A percentile compares a stretch with the other conserved stretches of the same genome.
These are phyloP conservation scores for Chenopodium formosanum DNA, from an alignment of 148 eudicot genomes.

Conservation along the genomic window DNA sequence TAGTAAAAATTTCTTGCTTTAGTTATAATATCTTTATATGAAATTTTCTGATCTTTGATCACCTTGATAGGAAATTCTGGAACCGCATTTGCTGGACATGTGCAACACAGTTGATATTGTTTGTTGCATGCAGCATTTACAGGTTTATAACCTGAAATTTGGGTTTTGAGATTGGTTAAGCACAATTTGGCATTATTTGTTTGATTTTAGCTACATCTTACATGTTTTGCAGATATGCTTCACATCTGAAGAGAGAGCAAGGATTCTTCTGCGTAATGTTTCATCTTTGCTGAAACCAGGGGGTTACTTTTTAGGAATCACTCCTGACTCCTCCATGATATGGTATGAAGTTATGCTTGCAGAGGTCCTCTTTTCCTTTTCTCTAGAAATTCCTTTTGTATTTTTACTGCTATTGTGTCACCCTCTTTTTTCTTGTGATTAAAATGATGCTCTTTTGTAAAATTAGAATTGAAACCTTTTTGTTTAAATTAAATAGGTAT, in stretches of 20 bases:
- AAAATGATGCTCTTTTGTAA: too few species aligned
- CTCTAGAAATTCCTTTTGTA: not conserved
- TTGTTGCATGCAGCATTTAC: slow-evolving; percentile 96
- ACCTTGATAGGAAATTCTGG: slow-evolving; percentile 59
- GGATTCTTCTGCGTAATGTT: slow-evolving; percentile 77
- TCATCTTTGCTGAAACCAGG: slow-evolving; percentile 92
- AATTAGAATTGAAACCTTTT: not conserved
- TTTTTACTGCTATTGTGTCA: not conserved
- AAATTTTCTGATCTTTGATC: slow-evolving; percentile 8
- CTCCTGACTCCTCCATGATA: slow-evolving; percentile 97
- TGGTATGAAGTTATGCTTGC: slow-evolving; percentile 57
- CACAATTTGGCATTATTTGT: not conserved
- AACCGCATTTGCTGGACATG: slow-evolving; percentile 50
- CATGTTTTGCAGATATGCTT: slow-evolving; percentile 65
- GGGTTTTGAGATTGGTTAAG: not conserved
- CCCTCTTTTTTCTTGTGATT: not conserved
- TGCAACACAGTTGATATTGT: slow-evolving; percentile 68
- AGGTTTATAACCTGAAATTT: slow-evolving; percentile 42
- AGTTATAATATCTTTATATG: too few species aligned
- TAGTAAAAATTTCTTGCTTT: too few species aligned
- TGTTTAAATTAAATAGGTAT: not conserved
- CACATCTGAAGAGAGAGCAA: slow-evolving; percentile 83
- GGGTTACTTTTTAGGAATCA: slow-evolving; percentile 92
- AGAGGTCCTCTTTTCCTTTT: slow-evolving; percentile 11
- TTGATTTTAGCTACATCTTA: not conserved